Conservation (phyloP, 257 asterid species). For the Mitragyna speciosa region DNA sequence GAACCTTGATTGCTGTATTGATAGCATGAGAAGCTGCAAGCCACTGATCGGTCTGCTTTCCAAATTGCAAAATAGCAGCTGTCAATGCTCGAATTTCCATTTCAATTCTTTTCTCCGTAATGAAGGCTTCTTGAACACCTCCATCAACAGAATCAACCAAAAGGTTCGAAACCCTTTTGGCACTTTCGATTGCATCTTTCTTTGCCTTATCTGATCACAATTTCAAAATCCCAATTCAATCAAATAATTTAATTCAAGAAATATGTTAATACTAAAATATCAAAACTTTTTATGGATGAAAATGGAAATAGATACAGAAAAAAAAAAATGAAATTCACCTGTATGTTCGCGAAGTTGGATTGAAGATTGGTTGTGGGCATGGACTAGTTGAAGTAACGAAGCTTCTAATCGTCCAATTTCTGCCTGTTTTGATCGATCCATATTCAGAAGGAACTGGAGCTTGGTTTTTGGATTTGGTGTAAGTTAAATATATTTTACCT, state of each 20-base stretch:
- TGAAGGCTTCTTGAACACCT: conserved; percentile 69
- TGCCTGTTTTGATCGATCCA: conserved; percentile 64
- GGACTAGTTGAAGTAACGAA: conserved; percentile 62
- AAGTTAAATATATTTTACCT: no score
- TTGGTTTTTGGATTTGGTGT: no score
- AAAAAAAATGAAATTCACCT: conserved; percentile 32
- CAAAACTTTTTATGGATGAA: background rate
- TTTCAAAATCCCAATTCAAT: conserved; percentile 2
- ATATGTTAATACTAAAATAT: background rate
- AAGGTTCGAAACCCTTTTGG: conserved; percentile 57
- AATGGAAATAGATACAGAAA: background rate
- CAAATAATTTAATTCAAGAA: background rate
- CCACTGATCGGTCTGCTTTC: conserved; percentile 92
- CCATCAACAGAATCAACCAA: conserved; percentile 76
- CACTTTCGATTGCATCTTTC: conserved; percentile 63
- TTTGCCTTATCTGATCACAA: conserved; percentile 55
- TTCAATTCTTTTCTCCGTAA: conserved; percentile 79
- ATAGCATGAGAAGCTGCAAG: conserved; percentile 75
- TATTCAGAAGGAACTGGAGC: background rate
- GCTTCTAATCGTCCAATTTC: conserved; percentile 69
- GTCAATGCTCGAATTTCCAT: conserved; percentile 70
- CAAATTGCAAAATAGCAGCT: conserved; percentile 52
- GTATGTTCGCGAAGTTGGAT: conserved; percentile 58
- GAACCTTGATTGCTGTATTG: conserved; percentile 83
- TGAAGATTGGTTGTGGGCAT: conserved; percentile 57